Base-by-base conservation (phyloP, 192 early-diverging fungal genomes). In the Entomortierella chlamydospora region DNA sequence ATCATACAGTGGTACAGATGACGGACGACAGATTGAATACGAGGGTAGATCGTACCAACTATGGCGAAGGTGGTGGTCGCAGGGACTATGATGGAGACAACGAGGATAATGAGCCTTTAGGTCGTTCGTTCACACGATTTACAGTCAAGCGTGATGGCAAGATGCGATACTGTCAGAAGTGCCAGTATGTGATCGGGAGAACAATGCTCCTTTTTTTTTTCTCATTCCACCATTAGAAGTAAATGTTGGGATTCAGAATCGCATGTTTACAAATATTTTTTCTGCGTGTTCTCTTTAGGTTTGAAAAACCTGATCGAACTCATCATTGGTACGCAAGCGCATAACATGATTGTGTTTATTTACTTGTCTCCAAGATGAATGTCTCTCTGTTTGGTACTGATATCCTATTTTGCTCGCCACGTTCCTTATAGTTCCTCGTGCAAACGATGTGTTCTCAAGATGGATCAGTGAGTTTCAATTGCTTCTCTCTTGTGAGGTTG, bases 81-180 rank as follows among this genome's bases (percentile, higher is more conserved):
- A 25, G 13, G 11, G 57, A 50, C 25, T 59, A 70, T 50, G 63
- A 66, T 7, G 55, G 49, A 0, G 76, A 79, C 30, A 57, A 56
- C 3, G 76, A 66, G 0, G 66, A 57, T 2, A 51, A 79, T 37
- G 42, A 70, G 30, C 68, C 76, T 1, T 23, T 66, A 22, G 76
- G 68, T 30, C 76, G 51, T 26, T 64, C 60, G 2, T 47, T 33
- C 31, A 64, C 47, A 26, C 61, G 76, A 26, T 70, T 81, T 8
- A 84, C 77, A 0, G 79, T 84, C 37, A 84, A 84, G 61, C 50
- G 76, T 6, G 81, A 70, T 70, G 83, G 83, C 43, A 73, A 81
- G 49, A 81, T 70, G 72, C 49, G 83, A 54, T 81, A 71, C 62
- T 84, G 83, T 57, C 72, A 84, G 67, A 84, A 84, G 70, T 84